phyloP scores from a whole-genome alignment of 2,329 filamentous ascomycete genomes.

The Hirsutella thompsonii region DNA sequence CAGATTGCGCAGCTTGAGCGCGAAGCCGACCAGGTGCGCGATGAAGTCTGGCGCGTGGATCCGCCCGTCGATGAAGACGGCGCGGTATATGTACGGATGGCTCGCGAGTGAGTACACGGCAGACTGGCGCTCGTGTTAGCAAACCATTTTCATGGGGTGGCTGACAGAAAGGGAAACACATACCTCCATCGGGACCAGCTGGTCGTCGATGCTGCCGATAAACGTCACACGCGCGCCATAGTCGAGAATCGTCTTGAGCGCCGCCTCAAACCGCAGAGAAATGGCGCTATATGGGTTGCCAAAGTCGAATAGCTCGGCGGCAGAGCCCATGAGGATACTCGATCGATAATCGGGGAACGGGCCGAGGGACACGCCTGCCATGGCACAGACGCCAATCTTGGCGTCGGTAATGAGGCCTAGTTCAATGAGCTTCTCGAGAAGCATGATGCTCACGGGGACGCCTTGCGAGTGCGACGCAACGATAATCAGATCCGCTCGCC shows the following conservation, averaged over 20 bases:
- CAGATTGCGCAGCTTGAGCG: conserved; percentile 84
- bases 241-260: conserved; percentile 60
- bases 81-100: conserved; percentile 88
- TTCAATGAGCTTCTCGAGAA: conserved; percentile 84
- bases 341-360: conserved; percentile 90
- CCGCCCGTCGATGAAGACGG: conserved; percentile 90
- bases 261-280: conserved; percentile 66
- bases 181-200: conserved; percentile 84
- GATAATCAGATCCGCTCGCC: conserved; percentile 76
- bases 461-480: conserved; percentile 94
- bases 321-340: conserved; percentile 76
- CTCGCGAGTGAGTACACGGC: conserved; percentile 74
- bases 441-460: conserved; percentile 84
- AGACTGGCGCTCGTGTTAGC: conserved; percentile 34
- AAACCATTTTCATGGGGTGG: conserved; percentile 10
- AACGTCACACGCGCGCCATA: conserved; percentile 78
- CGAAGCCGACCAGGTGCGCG: conserved; percentile 83
- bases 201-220: conserved; percentile 91
- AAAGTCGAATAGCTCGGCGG: conserved; percentile 93
- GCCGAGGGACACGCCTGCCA: conserved; percentile 85
- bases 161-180: not conserved
- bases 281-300: conserved; percentile 69
- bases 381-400: conserved; percentile 74
- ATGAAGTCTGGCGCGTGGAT: conserved; percentile 91
- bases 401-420: conserved; percentile 69